Evolutionary conservation across 352 stramenopile genomes (phyloP).

Genomic region (Thalassiosira hispida): DNA sequence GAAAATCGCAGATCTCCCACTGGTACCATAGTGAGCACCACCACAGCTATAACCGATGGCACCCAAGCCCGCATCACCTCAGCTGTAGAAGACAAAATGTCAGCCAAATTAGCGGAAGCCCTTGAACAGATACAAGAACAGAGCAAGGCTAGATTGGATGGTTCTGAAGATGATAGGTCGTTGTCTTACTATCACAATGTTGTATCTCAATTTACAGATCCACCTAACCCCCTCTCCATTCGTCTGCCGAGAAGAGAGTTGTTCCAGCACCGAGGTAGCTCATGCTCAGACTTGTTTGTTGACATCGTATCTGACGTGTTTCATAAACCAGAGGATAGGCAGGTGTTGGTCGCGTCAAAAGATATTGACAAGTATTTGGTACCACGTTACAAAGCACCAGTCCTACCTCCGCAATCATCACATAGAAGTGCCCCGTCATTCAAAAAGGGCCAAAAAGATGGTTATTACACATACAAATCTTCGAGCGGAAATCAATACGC

Average conservation of each 20-base stretch:
- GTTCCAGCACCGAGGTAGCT: slow-evolving; percentile 29
- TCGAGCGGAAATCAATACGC: slow-evolving; percentile 48
- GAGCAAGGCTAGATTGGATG: slow-evolving; percentile 15
- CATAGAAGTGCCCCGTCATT: slow-evolving; percentile 25
- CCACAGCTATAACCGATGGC: slow-evolving; percentile 17
- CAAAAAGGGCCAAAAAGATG: slow-evolving; percentile 52
- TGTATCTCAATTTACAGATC: slow-evolving; percentile 19
- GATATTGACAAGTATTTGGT: slow-evolving; percentile 48
- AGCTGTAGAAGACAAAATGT: background rate
- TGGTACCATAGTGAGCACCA: slow-evolving; percentile 4
- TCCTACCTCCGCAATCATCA: slow-evolving; percentile 14
- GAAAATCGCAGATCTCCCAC: background rate
- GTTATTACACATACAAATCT: slow-evolving; percentile 53
- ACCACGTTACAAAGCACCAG: slow-evolving; percentile 38
- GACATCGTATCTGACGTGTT: slow-evolving; percentile 25
- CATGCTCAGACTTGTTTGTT: slow-evolving; percentile 27
- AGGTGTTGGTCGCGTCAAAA: slow-evolving; percentile 39
- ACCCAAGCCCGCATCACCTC: slow-evolving; percentile 16
- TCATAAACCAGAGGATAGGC: slow-evolving; percentile 16
- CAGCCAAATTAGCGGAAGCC: background rate
- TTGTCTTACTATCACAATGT: slow-evolving; percentile 27
- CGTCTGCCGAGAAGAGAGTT: slow-evolving; percentile 31
- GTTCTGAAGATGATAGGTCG: slow-evolving; percentile 15
- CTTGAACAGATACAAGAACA: slow-evolving; percentile 18
- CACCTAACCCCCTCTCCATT: slow-evolving; percentile 15